Evolutionary conservation across 495 filamentous ascomycete species (phyloP), one percentile per base, ranked within the genome.

Genomic region (Filosporella fistucella): DNA sequence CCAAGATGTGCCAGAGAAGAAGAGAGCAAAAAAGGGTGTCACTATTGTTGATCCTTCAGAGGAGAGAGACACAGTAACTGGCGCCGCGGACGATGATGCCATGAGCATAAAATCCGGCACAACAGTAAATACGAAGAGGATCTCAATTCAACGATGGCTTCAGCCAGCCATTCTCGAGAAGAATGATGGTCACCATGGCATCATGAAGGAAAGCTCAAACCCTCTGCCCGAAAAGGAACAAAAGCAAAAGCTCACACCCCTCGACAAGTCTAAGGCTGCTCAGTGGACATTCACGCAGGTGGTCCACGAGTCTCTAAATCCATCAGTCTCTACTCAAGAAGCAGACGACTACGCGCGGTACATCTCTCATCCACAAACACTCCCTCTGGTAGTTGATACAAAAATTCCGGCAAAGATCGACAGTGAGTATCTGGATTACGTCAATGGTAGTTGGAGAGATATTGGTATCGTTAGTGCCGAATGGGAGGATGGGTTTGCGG

Each of bases 271-370:
- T 2, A 81, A 81, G 42, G 77, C 82, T 5, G 81, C 85, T 3
- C 88, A 93, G 59, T 87, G 84, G 85, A 91, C 91, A 0, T 81
- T 96, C 32, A 81, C 82, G n/a, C 84, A 94, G 57, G 78, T 95
- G 24, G 82, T 93, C 16, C 68, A 77, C 20, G 84, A 88, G 58
- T 86, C 84, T 10, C 73, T 96, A 18, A 85, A 89, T 56, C 90
- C 90, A 9, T 77, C 77, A 10, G 88, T 96, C 48, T 82, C 76
- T 13, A 54, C 68, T 5, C 73, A 73, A 23, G 94, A 97, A 63
- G 77, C 81, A 5, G 84, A 84, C 18, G 93, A 96, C 58, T 97
- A 97, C 65, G 69, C 82, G 24, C 79, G 85, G n/a, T 96, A 97
- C 66, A 82, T 97, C 63, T 80, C 80, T 41, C 93, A 97, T 63